Base-by-base conservation (phyloP, 2,329 filamentous ascomycete genomes). In the Mollisiaceae sp. region DNA sequence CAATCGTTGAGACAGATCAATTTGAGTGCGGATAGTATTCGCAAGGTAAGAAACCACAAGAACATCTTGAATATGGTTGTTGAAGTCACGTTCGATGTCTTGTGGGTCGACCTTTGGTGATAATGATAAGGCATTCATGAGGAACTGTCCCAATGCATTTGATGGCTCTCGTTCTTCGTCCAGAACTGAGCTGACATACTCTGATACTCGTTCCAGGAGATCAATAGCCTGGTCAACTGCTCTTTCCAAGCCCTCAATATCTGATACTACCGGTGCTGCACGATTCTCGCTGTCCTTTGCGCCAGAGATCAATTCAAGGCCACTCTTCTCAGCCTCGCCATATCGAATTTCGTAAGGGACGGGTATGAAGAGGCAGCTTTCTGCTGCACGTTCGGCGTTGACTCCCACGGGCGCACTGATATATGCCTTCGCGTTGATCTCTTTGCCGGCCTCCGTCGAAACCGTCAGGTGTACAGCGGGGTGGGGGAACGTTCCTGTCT, bases 41-140 rank as follows among this genome's bases (percentile, higher is more conserved):
- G 95, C 93, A 71, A 99, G 87, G 84, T 99, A 99, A 72, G 93
- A 97, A 75, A 99, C 94, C 79, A 98, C 94, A 72, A 99, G 89
- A 67, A 99, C 94, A 79, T 99, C 95, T 83, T 99, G 95, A 80
- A 99, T 93, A 83, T 99, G 95, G 85, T 97, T 97, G 88, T 99
- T 99, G 88, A 99, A 99, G 84, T 98, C 94, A 78, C 91, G 87
- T 85, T 99, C 95, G 77, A 99, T 94, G 78, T 96, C 91, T 68
- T 89, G 86, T 43, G 90, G 84, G 75, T 97, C 92, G 67, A 98
- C 95, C 86, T 98, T 99, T 76, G 95, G 95, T 63, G 94, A 93
- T 69, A 99, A 84, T 56, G 92, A 94, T 69, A 99, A 87, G 45
- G 94, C 90, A 79, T 97, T 97, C 85, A 98, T 91, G 72, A 99